Evolutionary conservation across 805 yeast species (phyloP).

Genomic region (Yarrowia yakushimensis): DNA sequence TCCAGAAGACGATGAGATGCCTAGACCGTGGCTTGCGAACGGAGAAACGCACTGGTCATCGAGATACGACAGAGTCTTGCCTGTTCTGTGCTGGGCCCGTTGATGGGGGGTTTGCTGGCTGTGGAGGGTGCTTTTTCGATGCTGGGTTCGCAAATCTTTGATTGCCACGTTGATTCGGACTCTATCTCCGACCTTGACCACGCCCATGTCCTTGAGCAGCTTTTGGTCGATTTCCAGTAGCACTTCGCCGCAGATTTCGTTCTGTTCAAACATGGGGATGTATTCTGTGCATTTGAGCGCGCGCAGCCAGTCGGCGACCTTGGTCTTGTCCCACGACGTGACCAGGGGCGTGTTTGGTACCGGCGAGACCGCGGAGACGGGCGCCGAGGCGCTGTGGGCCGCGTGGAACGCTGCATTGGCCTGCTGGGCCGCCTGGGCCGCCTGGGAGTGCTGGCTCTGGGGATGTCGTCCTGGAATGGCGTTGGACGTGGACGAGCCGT

Average conservation of each 20-base stretch:
- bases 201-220: slow-evolving; percentile 68
- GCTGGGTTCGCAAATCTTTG: slow-evolving; percentile 41
- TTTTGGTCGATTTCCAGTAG: slow-evolving; percentile 58
- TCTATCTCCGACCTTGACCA: slow-evolving; percentile 79
- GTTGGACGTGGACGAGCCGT: neutral
- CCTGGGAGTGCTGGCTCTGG: neutral
- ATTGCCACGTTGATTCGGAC: slow-evolving; percentile 62
- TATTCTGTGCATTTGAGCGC: slow-evolving; percentile 4
- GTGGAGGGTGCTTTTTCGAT: slow-evolving; percentile 25
- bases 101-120: neutral
- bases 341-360: neutral
- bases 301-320: slow-evolving; percentile 34
- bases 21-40: slow-evolving; percentile 21
- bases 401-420: neutral
- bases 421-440: slow-evolving; percentile 6
- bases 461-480: slow-evolving; percentile 9
- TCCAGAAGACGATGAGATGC: slow-evolving; percentile 14
- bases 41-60: slow-evolving; percentile 32
- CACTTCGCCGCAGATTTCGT: slow-evolving; percentile 56
- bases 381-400: neutral
- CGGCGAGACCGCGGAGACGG: neutral
- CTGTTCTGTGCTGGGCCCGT: neutral
- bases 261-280: slow-evolving; percentile 36
- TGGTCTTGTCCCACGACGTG: slow-evolving; percentile 33
- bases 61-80: slow-evolving; percentile 27